These are phyloP conservation scores for Termitomyces sp. DNA, from an alignment of 768 basidiomycete species.

Conservation along the genomic window DNA sequence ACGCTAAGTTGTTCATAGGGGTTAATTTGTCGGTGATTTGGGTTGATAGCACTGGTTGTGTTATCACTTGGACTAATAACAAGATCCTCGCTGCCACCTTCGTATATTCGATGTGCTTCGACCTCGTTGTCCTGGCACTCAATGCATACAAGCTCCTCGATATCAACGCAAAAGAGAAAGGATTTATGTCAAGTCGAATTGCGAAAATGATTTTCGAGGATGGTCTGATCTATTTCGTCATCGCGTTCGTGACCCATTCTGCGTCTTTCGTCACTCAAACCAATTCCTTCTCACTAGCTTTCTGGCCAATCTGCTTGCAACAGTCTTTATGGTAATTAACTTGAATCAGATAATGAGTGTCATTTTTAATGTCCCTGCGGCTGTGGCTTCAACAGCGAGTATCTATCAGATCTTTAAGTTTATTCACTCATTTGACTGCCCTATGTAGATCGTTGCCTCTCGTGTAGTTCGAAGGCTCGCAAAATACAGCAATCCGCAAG, in stretches of 20 bases:
- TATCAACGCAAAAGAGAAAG: slow-evolving; percentile 17
- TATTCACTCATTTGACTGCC: background rate
- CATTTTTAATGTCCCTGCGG: slow-evolving; percentile 65
- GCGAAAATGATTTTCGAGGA: slow-evolving; percentile 66
- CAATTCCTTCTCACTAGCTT: slow-evolving; percentile 30
- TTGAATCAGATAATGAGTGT: slow-evolving; percentile 67
- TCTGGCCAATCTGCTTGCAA: slow-evolving; percentile 39
- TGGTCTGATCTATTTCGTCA: slow-evolving; percentile 71
- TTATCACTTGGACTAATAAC: slow-evolving; percentile 59
- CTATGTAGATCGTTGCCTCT: slow-evolving; percentile 52
- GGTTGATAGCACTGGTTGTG: slow-evolving; percentile 45
- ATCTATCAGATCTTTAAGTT: background rate
- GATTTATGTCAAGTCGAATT: slow-evolving; percentile 41
- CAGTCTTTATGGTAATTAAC: slow-evolving; percentile 65
- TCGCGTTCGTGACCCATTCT: slow-evolving; percentile 48
- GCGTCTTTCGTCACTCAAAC: background rate
- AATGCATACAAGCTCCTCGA: slow-evolving; percentile 57
- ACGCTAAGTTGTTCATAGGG: slow-evolving; percentile 31
- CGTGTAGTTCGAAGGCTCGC: slow-evolving; percentile 59
- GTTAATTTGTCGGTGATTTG: slow-evolving; percentile 58
- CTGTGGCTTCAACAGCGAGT: slow-evolving; percentile 48
- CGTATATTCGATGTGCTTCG: slow-evolving; percentile 77
- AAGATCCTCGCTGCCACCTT: slow-evolving; percentile 65
- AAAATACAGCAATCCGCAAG: slow-evolving; percentile 45
- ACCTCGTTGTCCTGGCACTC: slow-evolving; percentile 55